A percentile compares a stretch with the other conserved stretches of the same genome.
Conservation (phyloP, 495 filamentous ascomycete species). For the Rostrohypoxylon terebratum region DNA sequence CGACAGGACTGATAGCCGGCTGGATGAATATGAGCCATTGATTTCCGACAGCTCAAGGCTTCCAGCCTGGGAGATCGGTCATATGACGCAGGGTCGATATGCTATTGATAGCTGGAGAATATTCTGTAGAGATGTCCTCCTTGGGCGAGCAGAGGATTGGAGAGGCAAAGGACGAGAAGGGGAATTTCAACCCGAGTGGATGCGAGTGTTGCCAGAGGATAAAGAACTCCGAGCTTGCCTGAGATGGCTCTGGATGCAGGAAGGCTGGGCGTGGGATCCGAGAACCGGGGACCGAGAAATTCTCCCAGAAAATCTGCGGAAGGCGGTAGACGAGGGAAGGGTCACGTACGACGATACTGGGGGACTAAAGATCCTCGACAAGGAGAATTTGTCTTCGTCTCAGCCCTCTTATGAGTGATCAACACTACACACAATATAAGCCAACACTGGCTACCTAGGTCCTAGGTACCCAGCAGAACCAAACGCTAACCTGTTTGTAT, state of each 20-base stretch:
- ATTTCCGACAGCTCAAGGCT: conserved; percentile 36
- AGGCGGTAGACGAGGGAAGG: conserved; percentile 68
- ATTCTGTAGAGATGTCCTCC: conserved; percentile 85
- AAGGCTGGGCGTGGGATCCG: conserved; percentile 86
- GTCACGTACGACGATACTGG: conserved; percentile 72
- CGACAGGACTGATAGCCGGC: conserved; percentile 67
- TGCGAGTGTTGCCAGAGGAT: conserved; percentile 82
- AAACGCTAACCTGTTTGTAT: not conserved
- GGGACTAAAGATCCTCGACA: conserved; percentile 54
- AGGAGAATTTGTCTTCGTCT: not conserved
- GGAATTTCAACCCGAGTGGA: conserved; percentile 81
- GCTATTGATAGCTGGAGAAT: conserved; percentile 94
- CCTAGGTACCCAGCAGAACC: not conserved
- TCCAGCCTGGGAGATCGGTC: conserved; percentile 84
- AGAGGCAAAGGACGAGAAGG: conserved; percentile 60
- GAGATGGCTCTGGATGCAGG: conserved; percentile 90
- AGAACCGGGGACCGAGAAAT: conserved; percentile 71
- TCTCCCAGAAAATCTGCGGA: conserved; percentile 67
- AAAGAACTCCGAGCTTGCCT: conserved; percentile 91
- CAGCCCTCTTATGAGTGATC: not conserved
- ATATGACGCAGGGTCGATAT: conserved; percentile 88
- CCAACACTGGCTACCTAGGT: not conserved
- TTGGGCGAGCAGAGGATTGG: conserved; percentile 71
- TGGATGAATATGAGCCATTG: conserved; percentile 64
- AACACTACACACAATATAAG: not conserved